Evolutionary conservation across 257 asterid genomes (phyloP).

Genomic region (Leptodermis oblonga): DNA sequence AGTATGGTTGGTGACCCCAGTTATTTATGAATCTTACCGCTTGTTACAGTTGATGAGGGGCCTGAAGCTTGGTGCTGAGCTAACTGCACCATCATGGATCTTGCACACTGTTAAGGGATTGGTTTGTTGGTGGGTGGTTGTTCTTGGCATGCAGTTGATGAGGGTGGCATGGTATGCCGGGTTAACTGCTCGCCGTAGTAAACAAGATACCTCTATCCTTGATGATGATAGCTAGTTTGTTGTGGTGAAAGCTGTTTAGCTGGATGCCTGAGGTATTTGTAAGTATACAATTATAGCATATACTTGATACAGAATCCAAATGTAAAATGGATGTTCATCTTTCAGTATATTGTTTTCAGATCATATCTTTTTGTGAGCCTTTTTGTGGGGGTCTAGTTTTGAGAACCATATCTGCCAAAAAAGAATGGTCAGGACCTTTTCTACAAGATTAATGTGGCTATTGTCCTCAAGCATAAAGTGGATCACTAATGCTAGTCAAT

Average conservation of each 20-base stretch:
- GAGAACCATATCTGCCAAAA: no score
- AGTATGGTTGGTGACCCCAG: constrained; percentile 87
- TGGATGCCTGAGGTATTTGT: constrained; percentile 5
- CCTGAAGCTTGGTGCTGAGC: constrained; percentile 76
- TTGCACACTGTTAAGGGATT: constrained; percentile 64
- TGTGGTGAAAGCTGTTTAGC: background rate
- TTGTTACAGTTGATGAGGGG: constrained; percentile 92
- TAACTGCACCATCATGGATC: constrained; percentile 68
- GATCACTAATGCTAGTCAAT: background rate
- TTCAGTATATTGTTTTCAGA: background rate
- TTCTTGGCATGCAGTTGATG: constrained; percentile 96
- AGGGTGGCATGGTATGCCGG: constrained; percentile 97
- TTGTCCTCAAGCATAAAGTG: no score
- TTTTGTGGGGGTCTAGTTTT: no score
- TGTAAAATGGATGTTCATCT: background rate
- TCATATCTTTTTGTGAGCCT: no score
- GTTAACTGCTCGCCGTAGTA: constrained; percentile 47
- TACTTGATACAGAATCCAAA: background rate
- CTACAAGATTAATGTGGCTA: no score
- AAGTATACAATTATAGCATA: background rate
- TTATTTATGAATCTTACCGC: constrained; percentile 77
- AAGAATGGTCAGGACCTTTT: no score
- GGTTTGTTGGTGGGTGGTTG: constrained; percentile 92
- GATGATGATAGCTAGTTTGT: constrained; percentile 16
- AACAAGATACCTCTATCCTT: constrained; percentile 24